These are phyloP conservation scores for Hordeum vulgare DNA, from an alignment of 176 grass and related monocot species.

Conservation along the genomic window MorexV3_pseudomolecules_assembly NC_058518.1:452255253-452255752, in stretches of 20 bases:
- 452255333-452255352: slow-evolving; percentile 1
- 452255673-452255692: slow-evolving; percentile 53
- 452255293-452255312: background rate
- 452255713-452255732: slow-evolving; percentile 15
- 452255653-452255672: slow-evolving; percentile 50
- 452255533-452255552: slow-evolving; percentile 87
- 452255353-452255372: slow-evolving; percentile 24
- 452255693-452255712: slow-evolving; percentile 41
- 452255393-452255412: slow-evolving; percentile 21
- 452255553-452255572: slow-evolving; percentile 68
- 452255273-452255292: background rate
- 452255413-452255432: slow-evolving; percentile 2
- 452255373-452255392: slow-evolving; percentile 20
- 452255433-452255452: slow-evolving; percentile 21
- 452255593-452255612: slow-evolving; percentile 53
- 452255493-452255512: slow-evolving; percentile 33
- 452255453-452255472: slow-evolving; percentile 19
- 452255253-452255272: background rate
- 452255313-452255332: background rate
- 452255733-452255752: background rate
- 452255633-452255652: slow-evolving; percentile 52
- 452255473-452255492: slow-evolving; percentile 30
- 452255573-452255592: slow-evolving; percentile 65
- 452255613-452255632: slow-evolving; percentile 51
- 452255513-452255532: slow-evolving; percentile 47